phyloP scores from a whole-genome alignment of 1,284 basidiomycete species.

The Ganoderma meredithae region DNA sequence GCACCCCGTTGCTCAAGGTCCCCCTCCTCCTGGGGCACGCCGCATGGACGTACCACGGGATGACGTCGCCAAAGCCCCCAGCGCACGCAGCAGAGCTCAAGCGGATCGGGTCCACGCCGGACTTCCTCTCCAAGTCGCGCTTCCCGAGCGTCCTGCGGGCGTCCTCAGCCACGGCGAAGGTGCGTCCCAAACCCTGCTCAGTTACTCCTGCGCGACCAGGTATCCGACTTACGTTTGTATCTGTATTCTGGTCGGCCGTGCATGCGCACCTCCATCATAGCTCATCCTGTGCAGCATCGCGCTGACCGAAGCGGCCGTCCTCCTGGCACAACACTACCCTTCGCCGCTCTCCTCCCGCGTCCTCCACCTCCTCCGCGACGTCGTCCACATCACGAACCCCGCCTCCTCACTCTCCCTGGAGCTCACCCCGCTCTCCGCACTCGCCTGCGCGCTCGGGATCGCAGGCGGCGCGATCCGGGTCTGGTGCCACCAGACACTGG shows the following conservation, averaged over 20 bases:
- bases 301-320: slow-evolving; percentile 8
- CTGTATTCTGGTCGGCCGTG: not conserved
- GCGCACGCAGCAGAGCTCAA: slow-evolving; percentile 8
- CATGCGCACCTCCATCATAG: not conserved
- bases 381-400: not conserved
- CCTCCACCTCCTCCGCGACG: slow-evolving; percentile 3
- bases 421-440: slow-evolving; percentile 6
- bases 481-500: slow-evolving; percentile 20
- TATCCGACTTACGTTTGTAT: not conserved
- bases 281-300: slow-evolving; percentile 3
- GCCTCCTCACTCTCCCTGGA: not conserved
- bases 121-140: slow-evolving; percentile 7
- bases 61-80: not conserved
- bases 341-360: slow-evolving; percentile 9
- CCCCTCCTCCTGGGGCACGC: not conserved
- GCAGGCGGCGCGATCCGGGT: slow-evolving; percentile 17
- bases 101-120: slow-evolving; percentile 1
- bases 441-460: slow-evolving; percentile 12
- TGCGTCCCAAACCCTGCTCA: not conserved
- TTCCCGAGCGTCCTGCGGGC: not conserved
- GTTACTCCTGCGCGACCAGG: not conserved
- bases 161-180: slow-evolving; percentile 2
- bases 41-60: slow-evolving; percentile 3
- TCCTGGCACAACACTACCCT: slow-evolving; percentile 12
- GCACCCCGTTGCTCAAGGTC: slow-evolving; percentile 3